Evolutionary conservation across 2,329 filamentous ascomycete genomes (phyloP), one percentile per base, ranked within the genome.

Genomic region (Mycosphaerella arachidis): DNA sequence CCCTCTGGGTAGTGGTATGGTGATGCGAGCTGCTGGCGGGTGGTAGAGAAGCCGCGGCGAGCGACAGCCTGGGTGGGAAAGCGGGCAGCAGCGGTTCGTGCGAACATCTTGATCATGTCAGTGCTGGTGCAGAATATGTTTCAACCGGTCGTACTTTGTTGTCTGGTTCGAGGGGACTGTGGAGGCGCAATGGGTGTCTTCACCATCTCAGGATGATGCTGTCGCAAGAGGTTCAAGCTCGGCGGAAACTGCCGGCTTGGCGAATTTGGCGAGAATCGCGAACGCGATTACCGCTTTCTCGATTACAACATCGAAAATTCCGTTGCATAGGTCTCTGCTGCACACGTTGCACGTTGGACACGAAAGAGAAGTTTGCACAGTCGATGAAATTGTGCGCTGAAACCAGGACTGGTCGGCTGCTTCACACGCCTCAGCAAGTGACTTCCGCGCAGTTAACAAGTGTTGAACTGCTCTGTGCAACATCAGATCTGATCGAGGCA

Each of bases 1-100:
- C 93, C 94, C 83, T 97, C 93, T 71, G 93, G 89, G 83, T 99
- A 99, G 84, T 99, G 94, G 88, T 96, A 97, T 66, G 92, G 92
- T 76, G 91, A 95, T 72, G 83, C 85, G 76, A 96, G 81, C 78
- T 90, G 91, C 76, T 89, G 80, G 74, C 91, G 90, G 76, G 93
- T 95, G 74, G 91, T 86, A 79, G 92, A 89, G 88, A 99, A 97
- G 81, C 89, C 91, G 79, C 94, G 92, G 82, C 92, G 91, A 84
- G 88, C 84, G 81, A 92, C 50, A 75, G 87, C 74, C 68, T 76
- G 77, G 76, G 83, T 79, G 70, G 80, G 75, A 71, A 77, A 78
- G 77, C 89, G 88, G 80, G 85, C 76, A 70, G 81, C 81, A 69
- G 82, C 56, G 56, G 59, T 63, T 64, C 70, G 56, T 61, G 67